Evolutionary conservation across 192 early-diverging fungal species (phyloP), one percentile per base, ranked within the genome.

Genomic region (Mortierella antarctica): DNA sequence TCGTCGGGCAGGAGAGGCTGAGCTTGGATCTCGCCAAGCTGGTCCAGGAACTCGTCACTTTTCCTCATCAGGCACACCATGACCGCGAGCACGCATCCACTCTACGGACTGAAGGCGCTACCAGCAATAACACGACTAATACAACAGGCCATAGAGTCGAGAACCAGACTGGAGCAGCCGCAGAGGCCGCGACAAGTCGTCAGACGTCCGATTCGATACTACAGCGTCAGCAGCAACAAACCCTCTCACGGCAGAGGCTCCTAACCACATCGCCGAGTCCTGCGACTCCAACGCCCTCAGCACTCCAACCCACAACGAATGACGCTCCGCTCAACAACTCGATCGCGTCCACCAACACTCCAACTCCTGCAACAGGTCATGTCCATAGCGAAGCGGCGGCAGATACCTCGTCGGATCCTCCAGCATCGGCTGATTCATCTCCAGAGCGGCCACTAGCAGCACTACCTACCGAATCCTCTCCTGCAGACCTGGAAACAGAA

Each of bases 1-100:
- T 96, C 61, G 54, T 83, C 52, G 72, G 87, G n/a, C 81, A 84
- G 55, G 92, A 92, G 57, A 71, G 91, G 18, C n/a, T 84, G 45
- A 80, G 42, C 45, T 51, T 80, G 64, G 77, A 80, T 63, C 70
- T 80, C 5, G 46, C 49, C 7, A 80, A 72, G 20, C 52, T 80
- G 17, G 69, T 62, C 15, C 67, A 79, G 52, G 50, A 79, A 23
- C 64, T 79, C 11, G 53, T 79, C 58, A 39, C 51, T 2, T 17
- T 31, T 39, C 47, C 70, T 12, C 39, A 48, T 41, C 15, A 61
- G 39, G 1, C 55, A 11, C 11, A 8, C 0, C 1, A 31, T 31
- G 31, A 31, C 31, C 31, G 31, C 31, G 31, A 31, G 31, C 31
- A 31, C 31, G 31, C 31, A 31, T 31, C 31, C 31, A 31, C 31